A percentile compares a stretch with the other conserved stretches of the same genome.
Evolutionary conservation across 352 stramenopile genomes (phyloP).

Genomic region (Aphanomyces euteiches): DNA sequence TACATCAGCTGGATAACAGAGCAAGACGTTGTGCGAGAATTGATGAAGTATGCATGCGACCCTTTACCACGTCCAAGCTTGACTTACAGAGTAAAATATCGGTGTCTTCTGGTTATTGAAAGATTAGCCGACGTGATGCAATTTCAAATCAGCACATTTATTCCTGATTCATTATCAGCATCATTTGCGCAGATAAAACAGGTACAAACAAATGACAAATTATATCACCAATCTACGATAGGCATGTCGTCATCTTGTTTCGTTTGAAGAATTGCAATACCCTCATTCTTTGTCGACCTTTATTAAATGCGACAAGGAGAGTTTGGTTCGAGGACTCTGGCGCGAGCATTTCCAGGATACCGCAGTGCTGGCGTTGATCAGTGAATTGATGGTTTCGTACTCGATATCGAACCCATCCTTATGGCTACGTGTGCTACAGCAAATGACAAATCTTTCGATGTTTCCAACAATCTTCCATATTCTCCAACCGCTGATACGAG

Average conservation of each 20-base stretch:
- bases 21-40: background rate
- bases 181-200: slow-evolving; percentile 3
- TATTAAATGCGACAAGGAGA: slow-evolving; percentile 47
- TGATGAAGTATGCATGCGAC: slow-evolving; percentile 43
- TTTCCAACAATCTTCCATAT: slow-evolving; percentile 43
- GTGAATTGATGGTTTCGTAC: slow-evolving; percentile 53
- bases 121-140: slow-evolving; percentile 36
- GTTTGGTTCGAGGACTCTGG: slow-evolving; percentile 44
- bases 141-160: slow-evolving; percentile 30
- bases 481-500: slow-evolving; percentile 37
- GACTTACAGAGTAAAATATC: slow-evolving; percentile 54
- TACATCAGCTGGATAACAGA: slow-evolving; percentile 13
- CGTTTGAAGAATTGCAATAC: slow-evolving; percentile 53
- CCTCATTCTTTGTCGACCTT: slow-evolving; percentile 45
- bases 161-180: slow-evolving; percentile 4
- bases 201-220: background rate
- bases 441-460: slow-evolving; percentile 50
- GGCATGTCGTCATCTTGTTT: slow-evolving; percentile 43
- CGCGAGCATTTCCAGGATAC: slow-evolving; percentile 38
- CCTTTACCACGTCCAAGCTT: slow-evolving; percentile 42
- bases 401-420: slow-evolving; percentile 40
- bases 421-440: slow-evolving; percentile 47
- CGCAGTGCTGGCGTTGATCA: slow-evolving; percentile 44
- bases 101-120: slow-evolving; percentile 44
- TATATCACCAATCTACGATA: background rate